phyloP scores from a whole-genome alignment of 73 alveolate genomes.

The Paramecium pentaurelia region DNA sequence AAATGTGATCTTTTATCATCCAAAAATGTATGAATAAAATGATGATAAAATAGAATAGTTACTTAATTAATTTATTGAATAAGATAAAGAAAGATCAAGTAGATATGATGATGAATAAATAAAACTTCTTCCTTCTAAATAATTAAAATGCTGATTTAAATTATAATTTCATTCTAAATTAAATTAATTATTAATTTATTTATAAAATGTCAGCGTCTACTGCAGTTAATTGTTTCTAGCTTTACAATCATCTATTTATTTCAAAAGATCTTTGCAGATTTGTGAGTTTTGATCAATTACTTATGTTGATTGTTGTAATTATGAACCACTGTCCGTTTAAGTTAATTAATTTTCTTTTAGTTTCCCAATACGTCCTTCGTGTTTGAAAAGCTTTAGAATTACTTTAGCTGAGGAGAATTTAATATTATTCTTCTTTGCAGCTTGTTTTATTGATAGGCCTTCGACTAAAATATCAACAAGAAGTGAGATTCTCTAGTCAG shows the following conservation, averaged over 20 bases:
- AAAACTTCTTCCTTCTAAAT: neutral
- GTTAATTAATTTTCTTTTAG: neutral
- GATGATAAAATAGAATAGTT: neutral
- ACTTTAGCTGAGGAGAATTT: constrained; percentile 58
- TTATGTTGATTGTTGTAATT: neutral
- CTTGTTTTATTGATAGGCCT: neutral
- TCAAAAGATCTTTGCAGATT: neutral
- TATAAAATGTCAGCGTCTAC: neutral
- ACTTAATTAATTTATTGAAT: neutral
- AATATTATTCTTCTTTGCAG: constrained; percentile 32
- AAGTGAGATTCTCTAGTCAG: neutral
- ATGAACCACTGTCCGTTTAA: neutral
- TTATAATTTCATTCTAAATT: neutral
- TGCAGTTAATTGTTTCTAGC: neutral
- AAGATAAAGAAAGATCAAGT: neutral
- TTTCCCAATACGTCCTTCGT: constrained; percentile 58
- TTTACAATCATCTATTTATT: neutral
- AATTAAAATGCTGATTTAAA: neutral
- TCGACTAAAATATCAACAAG: neutral
- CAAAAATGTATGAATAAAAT: neutral
- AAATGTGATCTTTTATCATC: neutral
- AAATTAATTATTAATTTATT: neutral
- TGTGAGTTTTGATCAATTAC: neutral
- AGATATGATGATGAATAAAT: neutral
- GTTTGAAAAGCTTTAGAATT: constrained; percentile 24